Conservation (phyloP, 2,329 filamentous ascomycete species). For the Alternaria sp. region DNA sequence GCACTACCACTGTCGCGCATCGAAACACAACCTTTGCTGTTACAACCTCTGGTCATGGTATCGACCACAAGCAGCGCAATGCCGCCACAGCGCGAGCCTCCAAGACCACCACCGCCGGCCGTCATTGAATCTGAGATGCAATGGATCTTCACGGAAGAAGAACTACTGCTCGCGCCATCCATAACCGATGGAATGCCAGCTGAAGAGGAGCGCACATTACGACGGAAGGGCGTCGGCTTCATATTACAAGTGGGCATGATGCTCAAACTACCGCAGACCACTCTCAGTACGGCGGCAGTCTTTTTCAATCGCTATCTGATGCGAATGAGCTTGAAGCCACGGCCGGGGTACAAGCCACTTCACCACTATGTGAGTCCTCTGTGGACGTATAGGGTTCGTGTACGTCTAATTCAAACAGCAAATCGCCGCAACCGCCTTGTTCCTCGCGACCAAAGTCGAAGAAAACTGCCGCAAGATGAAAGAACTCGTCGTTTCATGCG, state of each 20-base stretch:
- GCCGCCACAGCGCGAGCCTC: slow-evolving; percentile 42
- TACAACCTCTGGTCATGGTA: slow-evolving; percentile 36
- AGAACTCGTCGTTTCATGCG: slow-evolving; percentile 91
- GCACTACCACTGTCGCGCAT: slow-evolving; percentile 2
- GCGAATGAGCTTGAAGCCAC: slow-evolving; percentile 80
- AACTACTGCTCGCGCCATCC: slow-evolving; percentile 83
- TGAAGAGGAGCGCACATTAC: slow-evolving; percentile 78
- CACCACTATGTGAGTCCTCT: slow-evolving; percentile 74
- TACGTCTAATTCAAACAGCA: slow-evolving; percentile 57
- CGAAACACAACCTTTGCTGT: slow-evolving; percentile 3
- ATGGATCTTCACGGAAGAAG: slow-evolving; percentile 89
- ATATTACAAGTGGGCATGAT: slow-evolving; percentile 93
- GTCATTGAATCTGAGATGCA: slow-evolving; percentile 69
- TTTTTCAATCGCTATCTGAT: slow-evolving; percentile 98
- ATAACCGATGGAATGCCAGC: slow-evolving; percentile 81
- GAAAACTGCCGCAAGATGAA: slow-evolving; percentile 97
- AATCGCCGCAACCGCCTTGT: slow-evolving; percentile 88
- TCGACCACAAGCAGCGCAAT: slow-evolving; percentile 34
- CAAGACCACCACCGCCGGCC: slow-evolving; percentile 54
- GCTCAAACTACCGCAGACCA: slow-evolving; percentile 90
- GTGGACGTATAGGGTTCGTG: background rate
- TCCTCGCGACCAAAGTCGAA: slow-evolving; percentile 95
- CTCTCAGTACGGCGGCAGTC: slow-evolving; percentile 87
- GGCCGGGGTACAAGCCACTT: slow-evolving; percentile 71
- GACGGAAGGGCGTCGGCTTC: slow-evolving; percentile 95